Evolutionary conservation across 192 early-diverging fungal species (phyloP), one percentile per base, ranked within the genome.

Genomic region (Dissophora ornata): DNA sequence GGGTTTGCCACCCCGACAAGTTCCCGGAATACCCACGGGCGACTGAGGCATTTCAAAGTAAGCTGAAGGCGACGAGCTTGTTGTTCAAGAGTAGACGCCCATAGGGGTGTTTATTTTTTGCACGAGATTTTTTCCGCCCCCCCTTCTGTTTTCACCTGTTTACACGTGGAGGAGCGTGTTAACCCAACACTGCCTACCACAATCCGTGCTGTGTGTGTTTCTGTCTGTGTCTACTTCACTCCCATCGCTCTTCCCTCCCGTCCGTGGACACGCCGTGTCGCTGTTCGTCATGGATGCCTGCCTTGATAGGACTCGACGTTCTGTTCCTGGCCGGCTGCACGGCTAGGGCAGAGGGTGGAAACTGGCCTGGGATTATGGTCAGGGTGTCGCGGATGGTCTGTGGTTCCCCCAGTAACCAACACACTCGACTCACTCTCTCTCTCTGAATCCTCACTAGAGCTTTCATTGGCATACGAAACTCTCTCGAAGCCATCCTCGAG

Each of bases 1-100:
- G 86, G 48, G 77, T 85, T 3, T 87, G 86, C 41, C 86, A 87
- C 53, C 86, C 86, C 25, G 86, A 87, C 66, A 85, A 85, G 64
- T 86, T 86, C 56, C 86, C 84, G 24, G 80, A 80, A 28, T 83
- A 87, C 49, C 82, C 84, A 56, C 67, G 83, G 47, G 86, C 86
- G 16, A 87, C 86, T 3, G 82, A 84, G 46, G 81, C 84, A 16
- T 87, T 87, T 51, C 86, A 87, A 67, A 69, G 86, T 85, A 80
- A 79, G 67, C 44, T n/a, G n/a, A 26, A 25, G 11, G 44, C 9
- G 4, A 45, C 9, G n/a, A 9, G 44, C 44, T 38, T 38, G 36
- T 38, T 5, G 12, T 38, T n/a, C n/a, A n/a, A n/a, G n/a, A n/a
- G n/a, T n/a, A n/a, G n/a, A n/a, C n/a, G n/a, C n/a, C n/a, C n/a